Evolutionary conservation across 192 early-diverging fungal genomes (phyloP), one percentile per base, ranked within the genome.

Genomic region (Dimargaris xerosporica): DNA sequence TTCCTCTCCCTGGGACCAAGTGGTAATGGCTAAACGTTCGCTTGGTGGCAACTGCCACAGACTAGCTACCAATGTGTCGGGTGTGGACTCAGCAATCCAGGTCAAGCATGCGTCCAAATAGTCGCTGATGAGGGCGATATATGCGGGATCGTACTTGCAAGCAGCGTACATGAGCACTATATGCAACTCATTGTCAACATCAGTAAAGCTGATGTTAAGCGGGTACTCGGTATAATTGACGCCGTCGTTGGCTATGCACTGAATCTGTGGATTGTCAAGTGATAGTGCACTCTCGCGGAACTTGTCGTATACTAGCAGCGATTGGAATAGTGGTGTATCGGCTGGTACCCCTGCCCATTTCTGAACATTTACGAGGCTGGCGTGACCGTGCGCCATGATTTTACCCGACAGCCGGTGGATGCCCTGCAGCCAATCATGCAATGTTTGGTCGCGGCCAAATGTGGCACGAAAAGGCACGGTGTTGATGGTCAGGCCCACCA

Each of bases 171-270:
- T 21, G 19, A 51, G 10, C 6, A 21, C 5, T 6, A 10, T 7
- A 5, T 13, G 5, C 7, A 51, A 23, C 10, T 7, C 6, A 51
- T 51, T 23, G 13, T 23, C 50, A 6, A 7, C 5, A n/a, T 51
- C 50, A 21, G 21, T 21, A n/a, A 51, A 51, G 5, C 50, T n/a
- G 21, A 51, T n/a, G 25, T 13, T 51, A 23, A 21, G 25, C 6
- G 50, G 19, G n/a, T 51, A 51, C 21, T 51, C 50, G 50, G 50
- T 51, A n/a, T 21, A 51, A 51, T 51, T 51, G 19, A 21, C 19
- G 5, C 50, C 50, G 25, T 7, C 7, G 21, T 23, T 13, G 21
- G 21, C 19, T n/a, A 6, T 21, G 50, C 7, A 51, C 19, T 10
- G 6, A 21, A 51, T 51, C 7, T 51, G 6, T 6, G n/a, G n/a